Percentiles rank a stretch among this genome's conserved stretches.
Conservation (phyloP, 2,329 filamentous ascomycete genomes). For the Colletotrichum sp. region DNA sequence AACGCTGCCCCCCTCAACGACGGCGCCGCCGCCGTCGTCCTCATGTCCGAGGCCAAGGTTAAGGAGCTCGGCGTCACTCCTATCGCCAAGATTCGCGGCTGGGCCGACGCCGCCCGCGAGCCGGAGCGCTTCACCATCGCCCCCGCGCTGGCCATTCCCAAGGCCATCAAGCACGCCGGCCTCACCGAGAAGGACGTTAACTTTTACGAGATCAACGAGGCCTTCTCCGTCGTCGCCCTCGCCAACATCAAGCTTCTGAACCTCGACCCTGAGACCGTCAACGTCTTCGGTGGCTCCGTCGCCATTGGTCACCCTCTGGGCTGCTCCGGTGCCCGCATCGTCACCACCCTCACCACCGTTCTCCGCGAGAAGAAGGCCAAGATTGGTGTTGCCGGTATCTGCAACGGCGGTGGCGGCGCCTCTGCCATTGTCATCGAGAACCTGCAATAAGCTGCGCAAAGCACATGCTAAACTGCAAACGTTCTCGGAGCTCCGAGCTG, state of each 20-base stretch:
- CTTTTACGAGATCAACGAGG: slow-evolving; percentile 99
- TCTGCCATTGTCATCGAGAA: slow-evolving; percentile 91
- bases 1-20: slow-evolving; percentile 98
- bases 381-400: slow-evolving; percentile 93
- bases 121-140: slow-evolving; percentile 96
- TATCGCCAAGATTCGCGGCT: slow-evolving; percentile 94
- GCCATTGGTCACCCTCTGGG: slow-evolving; percentile 95
- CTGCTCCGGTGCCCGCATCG: slow-evolving; percentile 90
- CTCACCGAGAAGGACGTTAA: slow-evolving; percentile 80
- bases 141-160: slow-evolving; percentile 92
- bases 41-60: slow-evolving; percentile 92
- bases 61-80: slow-evolving; percentile 92
- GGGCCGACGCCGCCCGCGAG: slow-evolving; percentile 91
- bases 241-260: slow-evolving; percentile 94
- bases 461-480: not conserved
- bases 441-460: slow-evolving; percentile 50
- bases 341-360: slow-evolving; percentile 88
- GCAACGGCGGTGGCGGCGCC: slow-evolving; percentile 96
- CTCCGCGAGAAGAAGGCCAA: slow-evolving; percentile 90
- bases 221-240: slow-evolving; percentile 94
- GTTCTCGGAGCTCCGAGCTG: slow-evolving; percentile 7
- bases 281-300: slow-evolving; percentile 93
- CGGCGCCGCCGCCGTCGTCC: slow-evolving; percentile 88
- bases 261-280: slow-evolving; percentile 84
- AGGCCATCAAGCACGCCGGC: slow-evolving; percentile 94